Percentiles rank a stretch among this genome's conserved stretches.
Conservation (phyloP, 1,139 yeast species). For the Keqinozyma sinolaborantium region DNA sequence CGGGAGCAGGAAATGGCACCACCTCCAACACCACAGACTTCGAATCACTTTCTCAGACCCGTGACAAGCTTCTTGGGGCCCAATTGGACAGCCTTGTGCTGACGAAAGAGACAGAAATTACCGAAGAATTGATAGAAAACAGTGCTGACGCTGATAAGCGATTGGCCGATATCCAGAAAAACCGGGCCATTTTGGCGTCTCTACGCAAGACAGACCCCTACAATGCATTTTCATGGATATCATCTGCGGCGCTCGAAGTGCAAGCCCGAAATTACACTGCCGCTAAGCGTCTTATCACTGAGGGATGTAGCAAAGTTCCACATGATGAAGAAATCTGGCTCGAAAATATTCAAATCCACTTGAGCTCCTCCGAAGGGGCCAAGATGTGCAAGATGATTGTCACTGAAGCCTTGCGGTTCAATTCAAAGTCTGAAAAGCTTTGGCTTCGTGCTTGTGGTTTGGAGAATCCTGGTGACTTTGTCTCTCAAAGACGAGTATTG, state of each 20-base stretch:
- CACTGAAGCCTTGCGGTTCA: slow-evolving; percentile 60
- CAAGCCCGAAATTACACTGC: slow-evolving; percentile 50
- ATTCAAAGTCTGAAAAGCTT: slow-evolving; percentile 53
- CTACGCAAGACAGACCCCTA: slow-evolving; percentile 70
- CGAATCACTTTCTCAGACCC: slow-evolving; percentile 48
- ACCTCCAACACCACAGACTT: slow-evolving; percentile 33
- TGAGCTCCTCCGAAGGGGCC: slow-evolving; percentile 35
- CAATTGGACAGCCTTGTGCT: slow-evolving; percentile 36
- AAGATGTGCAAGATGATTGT: slow-evolving; percentile 51
- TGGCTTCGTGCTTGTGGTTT: slow-evolving; percentile 73
- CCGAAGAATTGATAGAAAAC: slow-evolving; percentile 32
- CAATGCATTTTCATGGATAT: slow-evolving; percentile 82
- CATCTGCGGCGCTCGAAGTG: slow-evolving; percentile 78
- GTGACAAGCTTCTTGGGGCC: slow-evolving; percentile 47
- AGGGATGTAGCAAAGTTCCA: slow-evolving; percentile 74
- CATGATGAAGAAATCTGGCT: slow-evolving; percentile 76
- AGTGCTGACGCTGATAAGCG: slow-evolving; percentile 27
- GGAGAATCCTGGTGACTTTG: slow-evolving; percentile 46
- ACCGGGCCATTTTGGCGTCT: slow-evolving; percentile 58
- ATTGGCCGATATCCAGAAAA: slow-evolving; percentile 35
- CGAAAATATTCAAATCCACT: slow-evolving; percentile 69
- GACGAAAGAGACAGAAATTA: slow-evolving; percentile 1
- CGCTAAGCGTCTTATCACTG: slow-evolving; percentile 61
- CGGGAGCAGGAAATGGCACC: slow-evolving; percentile 12
- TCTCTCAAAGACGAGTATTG: slow-evolving; percentile 52